phyloP scores from a whole-genome alignment of 148 eudicot species.

The Euryodendron excelsum region DNA sequence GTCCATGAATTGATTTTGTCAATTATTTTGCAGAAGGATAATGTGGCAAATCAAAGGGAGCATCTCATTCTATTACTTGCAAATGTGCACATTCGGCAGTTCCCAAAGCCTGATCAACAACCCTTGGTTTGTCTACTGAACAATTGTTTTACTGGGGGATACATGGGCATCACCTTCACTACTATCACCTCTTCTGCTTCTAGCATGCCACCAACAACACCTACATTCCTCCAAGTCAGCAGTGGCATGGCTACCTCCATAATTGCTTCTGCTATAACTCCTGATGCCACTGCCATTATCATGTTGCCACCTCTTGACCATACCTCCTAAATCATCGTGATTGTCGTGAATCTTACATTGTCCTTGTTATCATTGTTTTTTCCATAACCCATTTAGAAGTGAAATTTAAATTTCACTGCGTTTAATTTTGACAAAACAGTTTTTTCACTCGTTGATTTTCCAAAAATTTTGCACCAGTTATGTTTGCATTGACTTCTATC shows the following conservation, averaged over 20 bases:
- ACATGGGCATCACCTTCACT: not conserved
- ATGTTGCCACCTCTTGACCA: not conserved
- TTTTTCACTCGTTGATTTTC: not conserved
- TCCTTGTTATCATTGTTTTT: not conserved
- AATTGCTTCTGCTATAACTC: not conserved
- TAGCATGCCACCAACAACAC: not conserved
- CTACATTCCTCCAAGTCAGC: not conserved
- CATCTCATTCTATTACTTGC: slow-evolving; percentile 95
- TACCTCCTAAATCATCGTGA: not conserved
- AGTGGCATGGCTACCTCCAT: not conserved
- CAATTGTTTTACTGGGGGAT: not conserved
- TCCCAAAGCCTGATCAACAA: slow-evolving; percentile 95
- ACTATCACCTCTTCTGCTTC: not conserved
- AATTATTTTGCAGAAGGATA: slow-evolving; percentile 71
- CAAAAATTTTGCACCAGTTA: not conserved
- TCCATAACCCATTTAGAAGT: not conserved
- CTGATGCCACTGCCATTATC: not conserved
- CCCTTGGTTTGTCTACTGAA: slow-evolving; percentile 63
- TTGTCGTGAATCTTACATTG: not conserved
- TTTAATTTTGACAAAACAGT: not conserved
- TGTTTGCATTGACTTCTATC: not conserved
- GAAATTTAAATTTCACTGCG: not conserved
- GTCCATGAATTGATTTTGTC: not conserved
- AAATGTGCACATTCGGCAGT: slow-evolving; percentile 94
- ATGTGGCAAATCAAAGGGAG: slow-evolving; percentile 96